Evolutionary conservation across 140 eudicot genomes (phyloP).

Genomic region (Senecio squalidus): DNA sequence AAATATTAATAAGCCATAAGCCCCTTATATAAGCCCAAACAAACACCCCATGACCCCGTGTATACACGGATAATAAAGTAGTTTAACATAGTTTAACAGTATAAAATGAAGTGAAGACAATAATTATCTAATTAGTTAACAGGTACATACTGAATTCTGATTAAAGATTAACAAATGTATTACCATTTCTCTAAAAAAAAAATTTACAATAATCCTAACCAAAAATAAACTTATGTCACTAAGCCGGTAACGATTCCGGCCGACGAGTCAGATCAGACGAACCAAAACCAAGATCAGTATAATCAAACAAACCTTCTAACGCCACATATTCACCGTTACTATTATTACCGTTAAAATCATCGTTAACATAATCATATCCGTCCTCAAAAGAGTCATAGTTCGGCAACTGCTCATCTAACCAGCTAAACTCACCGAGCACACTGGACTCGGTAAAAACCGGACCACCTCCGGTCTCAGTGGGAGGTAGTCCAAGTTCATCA

Average conservation of each 20-base stretch:
- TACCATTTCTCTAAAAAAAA: not conserved
- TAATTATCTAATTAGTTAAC: too few species aligned
- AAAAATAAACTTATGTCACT: conserved; percentile 18
- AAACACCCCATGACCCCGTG: too few species aligned
- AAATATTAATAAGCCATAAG: too few species aligned
- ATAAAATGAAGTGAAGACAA: too few species aligned
- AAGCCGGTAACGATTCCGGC: conserved; percentile 49
- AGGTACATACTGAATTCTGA: too few species aligned
- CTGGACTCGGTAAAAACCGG: conserved; percentile 38
- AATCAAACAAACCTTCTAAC: conserved; percentile 63
- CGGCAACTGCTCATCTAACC: conserved; percentile 32
- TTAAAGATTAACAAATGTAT: too few species aligned
- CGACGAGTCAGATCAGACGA: conserved; percentile 33
- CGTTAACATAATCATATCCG: conserved; percentile 28
- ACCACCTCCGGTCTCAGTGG: conserved; percentile 31
- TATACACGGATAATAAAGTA: too few species aligned
- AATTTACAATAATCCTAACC: conserved; percentile 18
- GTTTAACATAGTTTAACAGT: too few species aligned
- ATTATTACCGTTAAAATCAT: not conserved
- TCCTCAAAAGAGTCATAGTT: conserved; percentile 49
- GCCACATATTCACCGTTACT: conserved; percentile 45
- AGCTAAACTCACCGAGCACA: conserved; percentile 48
- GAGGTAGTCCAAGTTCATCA: conserved; percentile 73
- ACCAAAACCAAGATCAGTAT: conserved; percentile 54
- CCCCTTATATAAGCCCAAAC: too few species aligned